These are phyloP conservation scores for Rhizopus delemar DNA, from an alignment of 371 early-diverging fungal genomes.

Conservation along the genomic window DNA sequence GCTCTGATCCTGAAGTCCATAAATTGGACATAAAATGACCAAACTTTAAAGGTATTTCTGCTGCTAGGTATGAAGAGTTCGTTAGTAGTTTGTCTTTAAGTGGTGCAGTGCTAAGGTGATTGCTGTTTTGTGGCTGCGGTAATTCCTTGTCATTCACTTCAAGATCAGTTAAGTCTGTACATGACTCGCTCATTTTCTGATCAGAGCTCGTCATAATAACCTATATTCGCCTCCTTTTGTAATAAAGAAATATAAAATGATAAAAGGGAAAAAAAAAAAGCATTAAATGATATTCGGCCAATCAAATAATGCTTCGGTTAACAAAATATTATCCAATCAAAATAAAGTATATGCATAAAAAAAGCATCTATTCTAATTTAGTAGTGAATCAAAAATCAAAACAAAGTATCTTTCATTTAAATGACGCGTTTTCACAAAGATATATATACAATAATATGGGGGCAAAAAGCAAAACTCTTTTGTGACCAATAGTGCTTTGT, in stretches of 20 bases:
- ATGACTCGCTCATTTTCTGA: background rate
- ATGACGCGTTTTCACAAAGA: too few relatives aligned
- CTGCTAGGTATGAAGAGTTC: slow-evolving; percentile 54
- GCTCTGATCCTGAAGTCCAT: slow-evolving; percentile 42
- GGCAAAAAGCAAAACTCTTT: too few relatives aligned
- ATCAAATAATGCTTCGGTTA: background rate
- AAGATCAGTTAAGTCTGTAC: background rate
- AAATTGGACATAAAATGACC: slow-evolving; percentile 53
- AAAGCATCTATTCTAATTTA: too few relatives aligned
- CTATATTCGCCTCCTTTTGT: too few relatives aligned
- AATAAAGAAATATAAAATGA: background rate
- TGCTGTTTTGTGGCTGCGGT: slow-evolving; percentile 54
- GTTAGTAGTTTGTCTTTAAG: slow-evolving; percentile 47
- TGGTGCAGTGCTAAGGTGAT: slow-evolving; percentile 47
- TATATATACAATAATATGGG: too few relatives aligned
- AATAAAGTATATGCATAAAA: too few relatives aligned
- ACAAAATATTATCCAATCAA: too few relatives aligned
- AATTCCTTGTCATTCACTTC: slow-evolving; percentile 21
- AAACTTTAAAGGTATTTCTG: slow-evolving; percentile 54
- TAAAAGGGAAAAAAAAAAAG: slow-evolving; percentile 1
- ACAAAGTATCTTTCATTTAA: too few relatives aligned
- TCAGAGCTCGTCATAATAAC: too few relatives aligned
- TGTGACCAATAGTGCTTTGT: too few relatives aligned
- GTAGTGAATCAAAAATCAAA: too few relatives aligned
- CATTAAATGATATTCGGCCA: background rate